phyloP scores from a whole-genome alignment of 2,329 filamentous ascomycete species.

The Verticillium albo-atrum region DNA sequence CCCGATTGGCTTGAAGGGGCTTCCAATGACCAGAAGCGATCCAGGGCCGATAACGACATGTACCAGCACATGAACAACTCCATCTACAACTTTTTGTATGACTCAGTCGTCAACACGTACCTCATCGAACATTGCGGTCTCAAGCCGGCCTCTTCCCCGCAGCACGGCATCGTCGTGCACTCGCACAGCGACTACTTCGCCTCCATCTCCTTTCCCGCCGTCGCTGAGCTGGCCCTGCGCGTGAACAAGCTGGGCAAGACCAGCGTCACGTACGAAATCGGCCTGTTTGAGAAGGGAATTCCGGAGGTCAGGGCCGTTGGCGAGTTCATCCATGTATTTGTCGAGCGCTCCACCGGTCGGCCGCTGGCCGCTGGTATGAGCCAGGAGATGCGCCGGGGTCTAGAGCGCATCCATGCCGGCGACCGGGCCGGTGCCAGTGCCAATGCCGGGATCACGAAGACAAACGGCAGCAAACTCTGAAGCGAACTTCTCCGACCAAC shows the following conservation, averaged over 20 bases:
- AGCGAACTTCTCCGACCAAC: background rate
- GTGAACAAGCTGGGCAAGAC: conserved; percentile 81
- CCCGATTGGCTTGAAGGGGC: conserved; percentile 2
- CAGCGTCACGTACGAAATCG: conserved; percentile 87
- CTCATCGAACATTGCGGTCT: conserved; percentile 75
- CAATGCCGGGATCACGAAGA: background rate
- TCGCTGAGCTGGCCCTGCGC: conserved; percentile 75
- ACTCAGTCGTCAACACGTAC: conserved; percentile 86
- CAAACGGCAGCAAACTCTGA: background rate
- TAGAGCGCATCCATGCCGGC: conserved; percentile 44
- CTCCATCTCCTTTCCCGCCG: conserved; percentile 74
- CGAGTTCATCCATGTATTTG: conserved; percentile 83
- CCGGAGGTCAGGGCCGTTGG: conserved; percentile 78
- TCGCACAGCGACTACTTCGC: conserved; percentile 83
- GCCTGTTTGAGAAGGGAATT: conserved; percentile 71
- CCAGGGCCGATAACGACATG: conserved; percentile 90
- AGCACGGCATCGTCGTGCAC: conserved; percentile 81
- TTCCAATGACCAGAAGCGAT: conserved; percentile 5
- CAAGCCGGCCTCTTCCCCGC: conserved; percentile 61
- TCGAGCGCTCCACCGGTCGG: conserved; percentile 66
- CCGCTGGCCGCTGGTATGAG: conserved; percentile 65
- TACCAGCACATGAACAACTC: conserved; percentile 92
- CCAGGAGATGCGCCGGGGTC: conserved; percentile 49
- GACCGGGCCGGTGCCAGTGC: background rate
- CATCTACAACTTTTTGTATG: conserved; percentile 83